Conservation (phyloP, 768 basidiomycete species). For the Boletus subparvulus region DNA sequence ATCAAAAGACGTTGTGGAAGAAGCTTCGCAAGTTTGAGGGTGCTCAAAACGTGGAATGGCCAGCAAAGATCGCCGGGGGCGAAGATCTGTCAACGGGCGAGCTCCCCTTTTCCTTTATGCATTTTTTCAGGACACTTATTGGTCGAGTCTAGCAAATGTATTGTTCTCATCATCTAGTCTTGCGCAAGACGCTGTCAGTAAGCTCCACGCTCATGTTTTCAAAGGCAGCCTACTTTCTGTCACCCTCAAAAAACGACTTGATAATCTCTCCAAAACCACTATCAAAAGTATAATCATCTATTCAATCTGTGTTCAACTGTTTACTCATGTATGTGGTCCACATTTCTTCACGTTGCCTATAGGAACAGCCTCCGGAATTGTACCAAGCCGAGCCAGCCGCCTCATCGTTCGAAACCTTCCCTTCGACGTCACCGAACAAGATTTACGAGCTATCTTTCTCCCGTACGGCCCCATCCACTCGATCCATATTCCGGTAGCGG, state of each 20-base stretch:
- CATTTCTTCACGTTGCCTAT: background rate
- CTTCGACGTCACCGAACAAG: slow-evolving; percentile 78
- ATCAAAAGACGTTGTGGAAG: slow-evolving; percentile 76
- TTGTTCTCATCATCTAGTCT: slow-evolving; percentile 66
- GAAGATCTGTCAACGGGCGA: slow-evolving; percentile 55
- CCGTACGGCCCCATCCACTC: slow-evolving; percentile 86
- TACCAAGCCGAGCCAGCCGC: slow-evolving; percentile 71
- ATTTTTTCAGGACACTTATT: background rate
- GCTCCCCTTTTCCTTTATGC: background rate
- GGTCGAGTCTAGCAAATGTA: slow-evolving; percentile 56
- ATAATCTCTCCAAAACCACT: slow-evolving; percentile 55
- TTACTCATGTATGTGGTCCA: background rate
- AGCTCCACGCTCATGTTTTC: slow-evolving; percentile 91
- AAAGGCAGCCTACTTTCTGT: slow-evolving; percentile 86
- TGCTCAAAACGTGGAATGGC: slow-evolving; percentile 77
- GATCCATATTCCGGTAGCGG: slow-evolving; percentile 68
- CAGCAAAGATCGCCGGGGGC: slow-evolving; percentile 44
- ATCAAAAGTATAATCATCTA: slow-evolving; percentile 22
- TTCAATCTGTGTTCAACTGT: background rate
- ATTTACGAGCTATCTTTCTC: slow-evolving; percentile 82
- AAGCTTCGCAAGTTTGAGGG: slow-evolving; percentile 79
- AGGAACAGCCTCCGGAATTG: slow-evolving; percentile 38
- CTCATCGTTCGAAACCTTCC: slow-evolving; percentile 92
- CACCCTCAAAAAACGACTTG: slow-evolving; percentile 82
- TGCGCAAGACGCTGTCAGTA: slow-evolving; percentile 70